These are phyloP conservation scores for Baorangia bicolor DNA, from an alignment of 768 basidiomycete species.

Conservation along the genomic window DNA sequence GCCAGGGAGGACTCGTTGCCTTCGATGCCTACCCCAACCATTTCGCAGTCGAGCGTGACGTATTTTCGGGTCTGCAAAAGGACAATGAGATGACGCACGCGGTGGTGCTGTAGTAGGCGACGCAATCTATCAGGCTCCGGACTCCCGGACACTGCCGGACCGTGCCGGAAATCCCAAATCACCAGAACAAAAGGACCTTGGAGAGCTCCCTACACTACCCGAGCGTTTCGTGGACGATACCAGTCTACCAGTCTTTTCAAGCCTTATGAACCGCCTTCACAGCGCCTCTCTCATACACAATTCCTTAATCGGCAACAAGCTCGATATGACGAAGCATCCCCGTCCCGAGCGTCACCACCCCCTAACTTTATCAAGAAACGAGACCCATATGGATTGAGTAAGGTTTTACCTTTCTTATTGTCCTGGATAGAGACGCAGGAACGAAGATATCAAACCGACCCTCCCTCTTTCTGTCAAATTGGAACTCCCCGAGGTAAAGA, in stretches of 20 bases:
- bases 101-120: no score
- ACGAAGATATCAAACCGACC: slow-evolving; percentile 1
- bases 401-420: background rate
- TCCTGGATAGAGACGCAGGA: background rate
- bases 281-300: slow-evolving; percentile 17
- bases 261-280: slow-evolving; percentile 27
- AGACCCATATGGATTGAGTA: slow-evolving; percentile 31
- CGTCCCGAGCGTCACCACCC: background rate
- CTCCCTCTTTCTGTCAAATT: slow-evolving; percentile 1
- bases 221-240: background rate
- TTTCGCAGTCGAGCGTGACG: no score
- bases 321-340: background rate
- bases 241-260: slow-evolving; percentile 20
- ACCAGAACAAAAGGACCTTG: background rate
- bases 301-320: background rate
- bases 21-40: no score
- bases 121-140: no score
- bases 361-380: slow-evolving; percentile 27
- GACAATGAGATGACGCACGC: no score
- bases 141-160: no score
- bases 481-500: slow-evolving; percentile 6
- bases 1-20: no score
- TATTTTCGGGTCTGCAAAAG: no score
- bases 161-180: no score
- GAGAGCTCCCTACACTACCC: background rate